Evolutionary conservation across 2,329 filamentous ascomycete genomes (phyloP), one percentile per base, ranked within the genome.

Genomic region (Talaromyces rugulosus): DNA sequence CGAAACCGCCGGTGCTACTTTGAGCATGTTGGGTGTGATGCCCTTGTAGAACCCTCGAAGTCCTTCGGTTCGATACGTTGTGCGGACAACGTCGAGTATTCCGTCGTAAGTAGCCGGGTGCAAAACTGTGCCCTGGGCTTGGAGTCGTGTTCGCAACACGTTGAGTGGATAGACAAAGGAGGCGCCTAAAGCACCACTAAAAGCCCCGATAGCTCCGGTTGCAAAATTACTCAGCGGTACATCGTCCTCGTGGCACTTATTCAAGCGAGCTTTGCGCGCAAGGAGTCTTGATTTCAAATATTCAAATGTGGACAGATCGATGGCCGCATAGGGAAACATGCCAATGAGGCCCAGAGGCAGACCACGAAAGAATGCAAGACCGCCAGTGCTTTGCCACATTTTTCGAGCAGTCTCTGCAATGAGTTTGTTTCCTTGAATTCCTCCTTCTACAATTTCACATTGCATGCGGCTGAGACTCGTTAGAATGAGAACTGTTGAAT

Each of bases 301-400:
- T 77, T 99, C 95, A 71, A 98, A 99, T 0, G 92, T 96, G 66
- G 91, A 92, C 71, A 99, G 89, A 73, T 99, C 95, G 72, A 99
- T 96, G 56, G 95, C 95, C 50, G 92, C 94, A 75, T 98, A 99
- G 0, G 95, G 95, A 70, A 99, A 99, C 87, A 98, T 97, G 73
- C 95, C 95, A 57, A 97, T 80, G 4, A 99, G 83, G 16, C 95
- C 95, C 85, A 98, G 95, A 0, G 92, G 93, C 36, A 99, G 84
- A 47, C 95, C 95, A 59, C 94, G 91, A 75, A 98, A 99, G 65
- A 92, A 94, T 6, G 90, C 84, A 34, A 85, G 81, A 31, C 93
- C 67, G 27, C 91, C 91, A 62, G 91, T 90, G 63, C 87, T 85
- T 47, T 83, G 84, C 81, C 88, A 92, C 89, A 99, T 96, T 74